These are phyloP conservation scores for Coemansia sp. DNA, from an alignment of 192 early-diverging fungal species.

Conservation along the genomic window DNA sequence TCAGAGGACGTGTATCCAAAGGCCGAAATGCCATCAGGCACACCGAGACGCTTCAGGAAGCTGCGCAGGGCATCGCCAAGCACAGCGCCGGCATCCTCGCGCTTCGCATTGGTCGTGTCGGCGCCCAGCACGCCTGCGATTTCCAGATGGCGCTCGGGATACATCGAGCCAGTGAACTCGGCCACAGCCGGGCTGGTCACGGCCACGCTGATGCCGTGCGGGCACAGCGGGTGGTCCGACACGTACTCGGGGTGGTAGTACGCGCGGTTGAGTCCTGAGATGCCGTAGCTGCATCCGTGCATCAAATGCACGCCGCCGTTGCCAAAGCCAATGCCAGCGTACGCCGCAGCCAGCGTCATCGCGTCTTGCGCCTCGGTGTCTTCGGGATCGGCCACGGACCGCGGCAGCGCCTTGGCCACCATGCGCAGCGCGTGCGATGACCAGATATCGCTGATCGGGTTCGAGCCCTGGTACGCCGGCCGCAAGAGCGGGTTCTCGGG, in stretches of 20 bases:
- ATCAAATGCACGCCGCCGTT: slow-evolving; percentile 90
- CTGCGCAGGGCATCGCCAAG: slow-evolving; percentile 73
- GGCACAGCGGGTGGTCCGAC: slow-evolving; percentile 71
- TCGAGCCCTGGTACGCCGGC: slow-evolving; percentile 90
- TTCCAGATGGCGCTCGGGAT: slow-evolving; percentile 85
- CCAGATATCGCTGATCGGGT: slow-evolving; percentile 93
- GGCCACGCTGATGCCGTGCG: slow-evolving; percentile 83
- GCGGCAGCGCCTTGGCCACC: slow-evolving; percentile 75
- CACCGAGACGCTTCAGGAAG: slow-evolving; percentile 73
- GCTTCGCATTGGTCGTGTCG: slow-evolving; percentile 62
- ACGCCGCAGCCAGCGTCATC: slow-evolving; percentile 88
- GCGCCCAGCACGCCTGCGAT: slow-evolving; percentile 74
- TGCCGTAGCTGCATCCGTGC: slow-evolving; percentile 82
- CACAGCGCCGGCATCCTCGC: slow-evolving; percentile 69
- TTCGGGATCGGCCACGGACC: slow-evolving; percentile 65
- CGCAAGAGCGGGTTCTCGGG: slow-evolving; percentile 78
- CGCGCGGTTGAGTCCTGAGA: slow-evolving; percentile 77
- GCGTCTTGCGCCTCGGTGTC: slow-evolving; percentile 71
- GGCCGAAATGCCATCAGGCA: slow-evolving; percentile 78
- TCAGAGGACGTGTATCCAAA: slow-evolving; percentile 70
- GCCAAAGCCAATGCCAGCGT: slow-evolving; percentile 87
- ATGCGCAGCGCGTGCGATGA: slow-evolving; percentile 74
- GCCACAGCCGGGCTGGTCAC: slow-evolving; percentile 90
- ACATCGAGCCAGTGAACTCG: slow-evolving; percentile 74
- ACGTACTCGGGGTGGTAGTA: slow-evolving; percentile 83